A percentile compares a stretch with the other conserved stretches of the same genome.
phyloP scores from a whole-genome alignment of 305 asterid species.

The Solanum hybrid region DNA sequence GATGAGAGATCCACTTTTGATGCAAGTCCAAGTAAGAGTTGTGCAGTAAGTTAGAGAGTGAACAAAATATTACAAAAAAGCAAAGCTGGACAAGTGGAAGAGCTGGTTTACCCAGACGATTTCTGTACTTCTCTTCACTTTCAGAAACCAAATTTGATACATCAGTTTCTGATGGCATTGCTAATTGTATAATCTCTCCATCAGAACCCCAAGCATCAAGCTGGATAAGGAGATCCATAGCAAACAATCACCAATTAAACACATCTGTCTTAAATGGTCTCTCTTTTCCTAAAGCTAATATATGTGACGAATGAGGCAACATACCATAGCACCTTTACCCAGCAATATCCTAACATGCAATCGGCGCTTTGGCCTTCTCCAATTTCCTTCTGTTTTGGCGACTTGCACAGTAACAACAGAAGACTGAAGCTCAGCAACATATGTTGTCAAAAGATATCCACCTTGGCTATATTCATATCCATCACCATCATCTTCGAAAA shows the following conservation, averaged over 20 bases:
- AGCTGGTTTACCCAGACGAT: conserved; percentile 45
- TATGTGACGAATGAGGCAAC: neutral
- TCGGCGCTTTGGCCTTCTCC: conserved; percentile 77
- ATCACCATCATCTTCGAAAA: conserved; percentile 89
- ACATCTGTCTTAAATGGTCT: neutral
- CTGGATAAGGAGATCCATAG: conserved; percentile 22
- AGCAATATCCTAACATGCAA: conserved; percentile 69
- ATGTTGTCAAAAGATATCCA: conserved; percentile 71
- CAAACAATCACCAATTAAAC: neutral
- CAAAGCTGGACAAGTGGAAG: neutral
- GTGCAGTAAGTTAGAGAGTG: neutral
- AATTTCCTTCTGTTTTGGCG: conserved; percentile 64
- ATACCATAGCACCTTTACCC: conserved; percentile 71
- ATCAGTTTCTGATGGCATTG: conserved; percentile 61
- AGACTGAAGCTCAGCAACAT: conserved; percentile 58
- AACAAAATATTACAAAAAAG: neutral
- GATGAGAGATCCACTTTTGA: neutral
- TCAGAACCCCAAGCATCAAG: conserved; percentile 75
- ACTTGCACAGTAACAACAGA: conserved; percentile 66
- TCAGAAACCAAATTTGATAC: conserved; percentile 40
- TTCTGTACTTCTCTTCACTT: conserved; percentile 45
- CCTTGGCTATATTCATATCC: conserved; percentile 74
- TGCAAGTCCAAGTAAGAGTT: neutral
- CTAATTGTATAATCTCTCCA: conserved; percentile 62
- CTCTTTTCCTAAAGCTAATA: neutral